Conservation (phyloP, 371 early-diverging fungal species). For the Rhizopus microsporus region DNA sequence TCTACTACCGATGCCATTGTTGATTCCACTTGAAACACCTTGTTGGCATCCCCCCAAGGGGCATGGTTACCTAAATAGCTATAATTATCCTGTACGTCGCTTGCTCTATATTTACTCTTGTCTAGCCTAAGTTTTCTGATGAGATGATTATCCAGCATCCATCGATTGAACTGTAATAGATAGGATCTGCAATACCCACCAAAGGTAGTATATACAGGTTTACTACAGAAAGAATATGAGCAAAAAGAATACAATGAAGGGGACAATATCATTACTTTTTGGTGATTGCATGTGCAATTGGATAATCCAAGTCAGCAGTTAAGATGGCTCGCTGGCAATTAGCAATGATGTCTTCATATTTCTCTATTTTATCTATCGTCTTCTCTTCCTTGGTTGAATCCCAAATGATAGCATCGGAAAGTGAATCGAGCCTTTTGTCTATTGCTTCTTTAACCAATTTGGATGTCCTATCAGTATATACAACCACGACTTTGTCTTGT, state of each 20-base stretch:
- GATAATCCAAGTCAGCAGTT: conserved; percentile 51
- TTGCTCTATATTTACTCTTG: conserved; percentile 14
- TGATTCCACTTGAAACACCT: conserved; percentile 28
- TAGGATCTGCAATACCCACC: conserved; percentile 40
- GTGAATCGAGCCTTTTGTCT: conserved; percentile 4
- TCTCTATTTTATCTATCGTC: conserved; percentile 20
- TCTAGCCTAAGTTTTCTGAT: conserved; percentile 43
- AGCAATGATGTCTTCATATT: conserved; percentile 36
- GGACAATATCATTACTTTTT: conserved; percentile 21
- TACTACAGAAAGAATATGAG: conserved; percentile 21
- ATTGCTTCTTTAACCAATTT: conserved; percentile 37
- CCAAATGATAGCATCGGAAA: conserved; percentile 28
- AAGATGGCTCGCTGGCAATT: conserved; percentile 30
- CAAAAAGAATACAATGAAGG: neutral
- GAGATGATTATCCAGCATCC: conserved; percentile 36
- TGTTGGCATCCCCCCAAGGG: conserved; percentile 33
- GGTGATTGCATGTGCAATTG: conserved; percentile 37
- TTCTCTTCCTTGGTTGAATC: conserved; percentile 27
- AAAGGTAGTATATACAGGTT: conserved; percentile 48
- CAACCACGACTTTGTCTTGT: conserved; percentile 26
- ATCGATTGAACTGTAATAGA: conserved; percentile 42
- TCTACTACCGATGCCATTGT: conserved; percentile 29
- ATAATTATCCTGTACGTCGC: conserved; percentile 27
- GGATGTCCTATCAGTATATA: conserved; percentile 47
- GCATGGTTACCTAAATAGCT: conserved; percentile 44